Evolutionary conservation across 2,329 filamentous ascomycete species (phyloP).

Genomic region (Sporothrix variecibatus): DNA sequence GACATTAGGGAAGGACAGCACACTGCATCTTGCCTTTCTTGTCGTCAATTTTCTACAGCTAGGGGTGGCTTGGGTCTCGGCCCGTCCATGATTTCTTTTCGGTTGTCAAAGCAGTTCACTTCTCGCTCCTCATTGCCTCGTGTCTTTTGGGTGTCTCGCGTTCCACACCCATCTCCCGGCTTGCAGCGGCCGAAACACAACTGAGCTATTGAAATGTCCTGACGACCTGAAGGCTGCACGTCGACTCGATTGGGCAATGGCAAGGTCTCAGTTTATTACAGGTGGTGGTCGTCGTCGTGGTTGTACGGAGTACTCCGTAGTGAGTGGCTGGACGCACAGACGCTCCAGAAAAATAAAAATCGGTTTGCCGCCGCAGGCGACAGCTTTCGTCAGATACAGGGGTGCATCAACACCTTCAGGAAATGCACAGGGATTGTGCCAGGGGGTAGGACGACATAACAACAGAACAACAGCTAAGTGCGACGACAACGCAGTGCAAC

Average conservation of each 20-base stretch:
- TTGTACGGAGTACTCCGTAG: neutral
- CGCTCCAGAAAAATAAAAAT: neutral
- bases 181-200: neutral
- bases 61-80: neutral
- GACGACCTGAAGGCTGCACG: conserved; percentile 1
- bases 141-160: neutral
- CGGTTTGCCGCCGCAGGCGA: conserved; percentile 13
- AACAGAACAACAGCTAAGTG: neutral
- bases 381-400: neutral
- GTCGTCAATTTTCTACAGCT: neutral
- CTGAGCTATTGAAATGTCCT: neutral
- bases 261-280: neutral
- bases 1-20: neutral
- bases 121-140: neutral
- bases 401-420: neutral
- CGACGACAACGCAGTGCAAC: neutral
- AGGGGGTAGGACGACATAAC: neutral
- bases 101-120: neutral
- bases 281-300: neutral
- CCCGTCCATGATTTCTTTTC: neutral
- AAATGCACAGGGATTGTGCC: neutral
- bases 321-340: conserved; percentile 10
- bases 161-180: neutral
- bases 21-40: neutral
- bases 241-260: conserved; percentile 6